These are phyloP conservation scores for Coleophoma crateriformis DNA, from an alignment of 2,329 filamentous ascomycete genomes.

Conservation along the genomic window DNA sequence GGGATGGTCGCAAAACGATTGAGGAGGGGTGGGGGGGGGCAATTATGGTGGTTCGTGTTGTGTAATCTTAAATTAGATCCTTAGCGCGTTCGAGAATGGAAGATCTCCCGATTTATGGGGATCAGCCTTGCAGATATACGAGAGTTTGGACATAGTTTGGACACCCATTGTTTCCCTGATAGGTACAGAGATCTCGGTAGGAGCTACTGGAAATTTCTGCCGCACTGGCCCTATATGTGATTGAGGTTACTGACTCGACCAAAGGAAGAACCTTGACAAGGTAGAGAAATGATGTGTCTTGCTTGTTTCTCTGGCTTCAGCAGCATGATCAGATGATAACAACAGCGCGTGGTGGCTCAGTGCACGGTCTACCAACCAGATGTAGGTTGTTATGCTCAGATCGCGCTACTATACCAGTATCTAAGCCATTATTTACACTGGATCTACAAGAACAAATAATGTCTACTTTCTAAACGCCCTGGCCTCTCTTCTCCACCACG, in stretches of 20 bases:
- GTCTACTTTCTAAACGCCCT: conserved; percentile 41
- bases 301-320: no score
- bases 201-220: not conserved
- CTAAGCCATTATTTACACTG: no score
- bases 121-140: not conserved
- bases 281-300: no score
- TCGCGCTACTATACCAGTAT: no score
- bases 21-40: not conserved
- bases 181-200: not conserved
- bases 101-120: conserved; percentile 9
- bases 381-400: no score
- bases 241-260: not conserved
- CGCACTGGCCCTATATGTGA: not conserved
- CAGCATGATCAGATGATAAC: no score
- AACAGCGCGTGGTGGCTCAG: no score
- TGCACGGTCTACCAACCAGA: no score
- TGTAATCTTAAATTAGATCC: conserved; percentile 9
- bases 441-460: not conserved
- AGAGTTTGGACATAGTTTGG: not conserved
- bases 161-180: not conserved
- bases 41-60: not conserved
- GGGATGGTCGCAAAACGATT: not conserved
- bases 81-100: conserved; percentile 1
- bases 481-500: conserved; percentile 71
- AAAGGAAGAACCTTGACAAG: no score